phyloP scores from a whole-genome alignment of 441 rosid genomes.

The Arabidopsis hybrid region DNA sequence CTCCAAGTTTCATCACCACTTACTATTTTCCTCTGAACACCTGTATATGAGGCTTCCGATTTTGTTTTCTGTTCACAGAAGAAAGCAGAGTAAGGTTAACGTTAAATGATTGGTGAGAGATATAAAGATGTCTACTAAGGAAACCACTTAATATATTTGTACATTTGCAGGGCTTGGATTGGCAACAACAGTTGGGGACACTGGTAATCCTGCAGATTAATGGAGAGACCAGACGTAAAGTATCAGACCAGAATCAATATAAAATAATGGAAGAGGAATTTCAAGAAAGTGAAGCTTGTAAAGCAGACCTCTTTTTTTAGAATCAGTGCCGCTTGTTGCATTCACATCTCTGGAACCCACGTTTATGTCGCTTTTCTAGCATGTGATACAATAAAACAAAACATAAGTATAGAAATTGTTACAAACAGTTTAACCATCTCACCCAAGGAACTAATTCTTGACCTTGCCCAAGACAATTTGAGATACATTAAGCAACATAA shows the following conservation, averaged over 20 bases:
- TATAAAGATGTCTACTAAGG: slow-evolving; percentile 16
- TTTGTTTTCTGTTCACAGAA: slow-evolving; percentile 55
- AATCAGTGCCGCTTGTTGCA: slow-evolving; percentile 43
- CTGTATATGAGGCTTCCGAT: slow-evolving; percentile 37
- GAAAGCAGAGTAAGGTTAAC: slow-evolving; percentile 37
- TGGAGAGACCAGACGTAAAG: background rate
- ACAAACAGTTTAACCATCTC: slow-evolving; percentile 1
- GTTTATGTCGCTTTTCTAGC: slow-evolving; percentile 55
- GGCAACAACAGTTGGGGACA: slow-evolving; percentile 46
- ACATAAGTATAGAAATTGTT: background rate
- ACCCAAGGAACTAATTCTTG: slow-evolving; percentile 9
- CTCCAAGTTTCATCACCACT: slow-evolving; percentile 55
- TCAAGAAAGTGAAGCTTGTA: slow-evolving; percentile 20
- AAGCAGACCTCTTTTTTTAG: slow-evolving; percentile 58
- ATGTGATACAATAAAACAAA: slow-evolving; percentile 26
- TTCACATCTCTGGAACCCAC: slow-evolving; percentile 51
- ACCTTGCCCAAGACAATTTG: background rate
- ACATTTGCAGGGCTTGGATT: slow-evolving; percentile 60
- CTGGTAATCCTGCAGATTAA: slow-evolving; percentile 41
- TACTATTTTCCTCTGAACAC: slow-evolving; percentile 37
- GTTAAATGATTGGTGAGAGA: slow-evolving; percentile 33
- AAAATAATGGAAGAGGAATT: slow-evolving; percentile 23
- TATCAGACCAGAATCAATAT: slow-evolving; percentile 15
- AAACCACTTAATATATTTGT: slow-evolving; percentile 41
- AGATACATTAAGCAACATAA: slow-evolving; percentile 16